Evolutionary conservation across 2,329 filamentous ascomycete genomes (phyloP), one percentile per base, ranked within the genome.

Genomic region (Chaetomium sp.): DNA sequence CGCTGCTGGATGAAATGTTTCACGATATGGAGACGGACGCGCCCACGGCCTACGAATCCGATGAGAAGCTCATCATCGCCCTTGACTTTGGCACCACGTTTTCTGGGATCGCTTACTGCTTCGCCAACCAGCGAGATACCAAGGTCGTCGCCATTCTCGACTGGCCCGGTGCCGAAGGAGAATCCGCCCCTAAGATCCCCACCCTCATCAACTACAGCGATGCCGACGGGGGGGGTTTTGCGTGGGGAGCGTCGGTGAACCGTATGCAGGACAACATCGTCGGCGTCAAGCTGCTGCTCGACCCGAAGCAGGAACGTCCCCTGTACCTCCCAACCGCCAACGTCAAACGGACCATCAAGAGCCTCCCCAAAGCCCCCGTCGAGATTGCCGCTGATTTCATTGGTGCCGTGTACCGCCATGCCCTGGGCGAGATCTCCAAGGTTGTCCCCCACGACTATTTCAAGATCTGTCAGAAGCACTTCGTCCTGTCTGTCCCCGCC

Each of bases 391-490:
- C 45, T 14, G 45, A 47, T 9, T 47, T 47, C 12, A 47, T 47
- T 34, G 45, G 45, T 14, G 45, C 45, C 45, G 45, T 47, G 33
- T 47, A 47, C 45, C 45, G 45, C 12, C 45, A 47, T 35, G 45
- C 45, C 33, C 45, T 36, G 45, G 19, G 11, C 10, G 45, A 47
- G 33, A 47, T 47, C 7, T 34, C 45, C 45, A 47, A 47, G 12
- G 45, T 47, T 6, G 45, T 47, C 33, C 45, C 45, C 45, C 33
- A 47, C 11, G 45, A 47, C 8, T 47, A 47, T 34, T 34, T 47
- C 45, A 47, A 47, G 33, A 35, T 47, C 33, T 47, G 45, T n/a
- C 45, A 47, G 32, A 47, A 36, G 45, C 45, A 47, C 45, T 47
- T 47, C 33, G 45, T 47, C 33, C 45, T 47, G 12, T 47, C 45